Base-by-base conservation (phyloP, 208 protist genomes). In the Crithidia thermophila region DNA sequence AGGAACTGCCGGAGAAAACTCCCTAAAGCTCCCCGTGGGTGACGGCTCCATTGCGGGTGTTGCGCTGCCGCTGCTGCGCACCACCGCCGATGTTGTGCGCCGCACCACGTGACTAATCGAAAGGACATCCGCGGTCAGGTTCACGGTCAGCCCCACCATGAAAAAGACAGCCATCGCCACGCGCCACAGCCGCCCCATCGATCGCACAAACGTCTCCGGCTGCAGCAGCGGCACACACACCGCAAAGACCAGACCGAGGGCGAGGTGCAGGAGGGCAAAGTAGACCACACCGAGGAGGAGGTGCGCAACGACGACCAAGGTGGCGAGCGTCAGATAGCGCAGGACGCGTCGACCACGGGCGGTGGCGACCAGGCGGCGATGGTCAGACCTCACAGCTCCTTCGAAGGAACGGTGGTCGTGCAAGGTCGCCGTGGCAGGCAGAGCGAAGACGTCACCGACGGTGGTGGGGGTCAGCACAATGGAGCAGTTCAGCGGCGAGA, bases 171-270 rank as follows among this genome's bases (percentile, higher is more conserved):
- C 28, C 18, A 89, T 13, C 0, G 80, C 64, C 10, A 60, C 20
- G 1, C 70, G 60, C 86, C 82, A 92, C 16, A 89, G 11, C 18
- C 69, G 63, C 58, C 78, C 71, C 77, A 87, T 82, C 0, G 63
- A 43, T 2, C 21, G 34, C 16, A 88, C 46, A 36, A 87, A 90
- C 0, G 37, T 27, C 33, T 63, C 21, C 18, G 55, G 34, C 3
- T 67, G 25, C 9, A 88, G 21, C 2, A 88, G 23, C 9, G 70
- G 64, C 40, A 85, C 72, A 13, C 49, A 25, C 6, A 85, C 13
- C n/a, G 59, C 72, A 72, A 88, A 87, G 21, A 82, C 49, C 34
- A 55, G 9, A 37, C 83, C 57, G 2, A 93, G 57, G 4, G 49
- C 57, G 11, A 75, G 21, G 57, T 90, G 87, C 64, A 93, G 46